phyloP scores from a whole-genome alignment of 768 basidiomycete species.

The Gymnopilus junonius region DNA sequence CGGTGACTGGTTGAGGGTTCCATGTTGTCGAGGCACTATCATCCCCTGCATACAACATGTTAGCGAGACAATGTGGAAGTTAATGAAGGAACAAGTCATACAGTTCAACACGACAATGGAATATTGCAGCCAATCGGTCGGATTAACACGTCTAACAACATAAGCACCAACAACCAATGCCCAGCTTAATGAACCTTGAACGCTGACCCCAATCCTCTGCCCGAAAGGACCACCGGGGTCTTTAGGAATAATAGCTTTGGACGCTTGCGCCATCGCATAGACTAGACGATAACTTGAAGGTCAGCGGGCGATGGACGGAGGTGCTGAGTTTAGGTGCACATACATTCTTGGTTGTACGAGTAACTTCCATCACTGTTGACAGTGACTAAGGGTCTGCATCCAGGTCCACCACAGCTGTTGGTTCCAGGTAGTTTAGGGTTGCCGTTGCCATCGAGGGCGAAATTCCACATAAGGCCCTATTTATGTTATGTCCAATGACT shows the following conservation, averaged over 20 bases:
- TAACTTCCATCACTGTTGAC: slow-evolving; percentile 68
- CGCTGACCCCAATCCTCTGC: slow-evolving; percentile 65
- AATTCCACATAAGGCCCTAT: slow-evolving; percentile 74
- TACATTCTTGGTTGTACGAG: slow-evolving; percentile 76
- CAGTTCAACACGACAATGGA: slow-evolving; percentile 78
- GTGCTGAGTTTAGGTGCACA: slow-evolving; percentile 16
- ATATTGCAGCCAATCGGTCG: slow-evolving; percentile 65
- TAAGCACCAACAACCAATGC: slow-evolving; percentile 70
- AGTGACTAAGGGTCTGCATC: slow-evolving; percentile 70
- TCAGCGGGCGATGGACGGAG: not conserved
- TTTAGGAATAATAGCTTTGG: slow-evolving; percentile 72
- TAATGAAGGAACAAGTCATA: slow-evolving; percentile 22
- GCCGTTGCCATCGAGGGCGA: slow-evolving; percentile 66
- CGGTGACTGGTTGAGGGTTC: slow-evolving; percentile 58
- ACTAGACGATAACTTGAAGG: slow-evolving; percentile 42
- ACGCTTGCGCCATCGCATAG: slow-evolving; percentile 76
- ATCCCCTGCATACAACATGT: slow-evolving; percentile 38
- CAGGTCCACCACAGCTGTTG: slow-evolving; percentile 59
- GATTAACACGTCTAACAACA: slow-evolving; percentile 56
- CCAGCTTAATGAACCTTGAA: slow-evolving; percentile 60
- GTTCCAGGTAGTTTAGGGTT: slow-evolving; percentile 70
- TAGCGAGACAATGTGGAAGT: not conserved
- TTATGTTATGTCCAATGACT: slow-evolving; percentile 23
- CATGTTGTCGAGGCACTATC: slow-evolving; percentile 51
- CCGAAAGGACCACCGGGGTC: slow-evolving; percentile 72